Evolutionary conservation across 129 eudicot genomes (phyloP).

Genomic region (Chrysanthemum lavandulifolium): DNA sequence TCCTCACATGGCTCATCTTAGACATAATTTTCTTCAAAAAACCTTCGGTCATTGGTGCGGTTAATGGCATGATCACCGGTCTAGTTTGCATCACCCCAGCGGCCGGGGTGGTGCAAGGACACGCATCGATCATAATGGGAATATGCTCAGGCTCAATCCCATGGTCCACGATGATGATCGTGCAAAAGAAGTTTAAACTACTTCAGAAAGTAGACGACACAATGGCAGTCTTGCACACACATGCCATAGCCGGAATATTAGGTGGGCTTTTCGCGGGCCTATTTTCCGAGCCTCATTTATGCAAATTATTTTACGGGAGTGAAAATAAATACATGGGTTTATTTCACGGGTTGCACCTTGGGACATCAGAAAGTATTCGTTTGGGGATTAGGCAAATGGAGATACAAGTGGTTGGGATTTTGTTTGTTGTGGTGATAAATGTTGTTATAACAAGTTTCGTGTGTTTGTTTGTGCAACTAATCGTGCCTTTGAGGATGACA

Average conservation of each 20-base stretch:
- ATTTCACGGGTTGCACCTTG: slow-evolving; percentile 43
- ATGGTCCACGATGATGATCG: slow-evolving; percentile 62
- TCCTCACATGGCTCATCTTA: slow-evolving; percentile 53
- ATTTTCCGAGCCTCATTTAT: slow-evolving; percentile 55
- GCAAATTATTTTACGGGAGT: slow-evolving; percentile 47
- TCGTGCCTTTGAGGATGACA: slow-evolving; percentile 72
- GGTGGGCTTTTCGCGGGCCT: slow-evolving; percentile 63
- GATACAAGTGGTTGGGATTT: slow-evolving; percentile 54
- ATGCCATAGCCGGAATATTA: slow-evolving; percentile 52
- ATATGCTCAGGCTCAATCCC: slow-evolving; percentile 52
- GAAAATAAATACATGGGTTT: slow-evolving; percentile 45
- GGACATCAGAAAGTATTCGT: slow-evolving; percentile 27
- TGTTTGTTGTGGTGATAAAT: slow-evolving; percentile 48
- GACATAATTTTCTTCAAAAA: slow-evolving; percentile 38
- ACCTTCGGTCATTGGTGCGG: slow-evolving; percentile 48
- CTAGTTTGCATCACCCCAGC: slow-evolving; percentile 63
- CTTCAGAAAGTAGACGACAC: slow-evolving; percentile 49
- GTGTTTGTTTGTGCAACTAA: slow-evolving; percentile 44
- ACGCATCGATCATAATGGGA: slow-evolving; percentile 61
- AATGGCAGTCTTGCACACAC: slow-evolving; percentile 55
- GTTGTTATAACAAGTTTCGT: slow-evolving; percentile 60
- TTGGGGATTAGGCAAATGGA: slow-evolving; percentile 61
- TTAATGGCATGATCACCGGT: slow-evolving; percentile 64
- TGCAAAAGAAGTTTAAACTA: slow-evolving; percentile 32
- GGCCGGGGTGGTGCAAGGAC: slow-evolving; percentile 66